Conservation (phyloP, 1,284 basidiomycete species). For the Leccinum pachyderme region DNA sequence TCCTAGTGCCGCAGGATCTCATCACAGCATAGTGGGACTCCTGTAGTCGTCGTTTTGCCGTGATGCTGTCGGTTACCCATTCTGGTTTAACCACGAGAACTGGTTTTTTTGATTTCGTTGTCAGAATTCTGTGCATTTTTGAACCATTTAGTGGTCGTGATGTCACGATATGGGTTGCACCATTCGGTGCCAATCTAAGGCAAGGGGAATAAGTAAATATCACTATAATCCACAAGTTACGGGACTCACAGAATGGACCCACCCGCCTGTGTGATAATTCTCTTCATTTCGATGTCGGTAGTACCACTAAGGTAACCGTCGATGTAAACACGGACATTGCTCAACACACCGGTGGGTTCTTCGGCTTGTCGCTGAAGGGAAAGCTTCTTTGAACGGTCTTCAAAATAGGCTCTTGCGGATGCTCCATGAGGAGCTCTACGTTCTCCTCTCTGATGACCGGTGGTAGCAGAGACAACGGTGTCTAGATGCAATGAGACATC, state of each 20-base stretch:
- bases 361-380: constrained; percentile 41
- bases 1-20: constrained; percentile 27
- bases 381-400: constrained; percentile 52
- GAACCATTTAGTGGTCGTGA: constrained; percentile 63
- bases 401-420: constrained; percentile 38
- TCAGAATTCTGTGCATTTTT: constrained; percentile 62
- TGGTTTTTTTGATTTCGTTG: constrained; percentile 43
- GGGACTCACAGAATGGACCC: constrained; percentile 48
- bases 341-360: constrained; percentile 36
- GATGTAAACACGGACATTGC: constrained; percentile 55
- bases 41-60: constrained; percentile 50
- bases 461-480: constrained; percentile 54
- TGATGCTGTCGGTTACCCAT: constrained; percentile 68
- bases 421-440: constrained; percentile 37
- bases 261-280: constrained; percentile 55
- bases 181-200: constrained; percentile 49
- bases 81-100: constrained; percentile 65
- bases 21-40: constrained; percentile 57
- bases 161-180: constrained; percentile 70
- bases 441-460: constrained; percentile 69
- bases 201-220: background rate
- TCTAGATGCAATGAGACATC: constrained; percentile 37
- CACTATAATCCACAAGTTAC: background rate
- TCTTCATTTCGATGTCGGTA: constrained; percentile 74
- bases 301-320: constrained; percentile 65